Base-by-base conservation (phyloP, 352 stramenopile genomes). In the Blastocystis sp. region DNA sequence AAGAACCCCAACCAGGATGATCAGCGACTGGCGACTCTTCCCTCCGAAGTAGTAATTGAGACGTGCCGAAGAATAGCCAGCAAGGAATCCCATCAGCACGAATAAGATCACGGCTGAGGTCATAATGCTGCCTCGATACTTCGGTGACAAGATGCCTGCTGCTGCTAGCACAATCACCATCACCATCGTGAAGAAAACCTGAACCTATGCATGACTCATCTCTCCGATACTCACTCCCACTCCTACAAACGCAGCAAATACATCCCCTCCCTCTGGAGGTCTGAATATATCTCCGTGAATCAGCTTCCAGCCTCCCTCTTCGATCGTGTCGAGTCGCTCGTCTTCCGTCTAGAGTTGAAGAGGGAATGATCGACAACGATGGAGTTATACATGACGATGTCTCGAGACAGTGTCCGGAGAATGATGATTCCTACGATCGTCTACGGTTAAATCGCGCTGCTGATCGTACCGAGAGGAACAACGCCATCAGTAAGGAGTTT, bases 401-500 rank as follows among this genome's bases (percentile, higher is more conserved):
- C 97, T 85, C 95, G 96, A 89, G 97, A 95, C n/a, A 99, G 94
- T 47, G 97, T 99, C 62, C 97, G 95, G 70, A 99, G 93, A 95
- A 99, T 98, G 92, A 99, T 99, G 93, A 98, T 98, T 37, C 95
- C 96, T 62, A 99, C 98, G 90, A 98, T 98, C 85, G 96, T 78
- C 78, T 89, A 78, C 2, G 18, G 8, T 3, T 59, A 11, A 87
- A 0, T 3, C 39, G 26, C 24, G 9, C n/a, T 55, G n/a, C 18
- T 20, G 45, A 16, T 59, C 20, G 11, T 20, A 89, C 96, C 6
- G 96, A 98, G 64, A 99, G 93, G 93, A 99, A 99, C 7, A 99
- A 92, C 56, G 98, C 97, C 91, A 99, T 99, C 96, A 99, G 98
- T 76, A 99, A 94, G 70, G 95, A 98, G 93, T 99, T 99, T 90